phyloP scores from a whole-genome alignment of 2,329 filamentous ascomycete species.

The Aspergillus ibericus region DNA sequence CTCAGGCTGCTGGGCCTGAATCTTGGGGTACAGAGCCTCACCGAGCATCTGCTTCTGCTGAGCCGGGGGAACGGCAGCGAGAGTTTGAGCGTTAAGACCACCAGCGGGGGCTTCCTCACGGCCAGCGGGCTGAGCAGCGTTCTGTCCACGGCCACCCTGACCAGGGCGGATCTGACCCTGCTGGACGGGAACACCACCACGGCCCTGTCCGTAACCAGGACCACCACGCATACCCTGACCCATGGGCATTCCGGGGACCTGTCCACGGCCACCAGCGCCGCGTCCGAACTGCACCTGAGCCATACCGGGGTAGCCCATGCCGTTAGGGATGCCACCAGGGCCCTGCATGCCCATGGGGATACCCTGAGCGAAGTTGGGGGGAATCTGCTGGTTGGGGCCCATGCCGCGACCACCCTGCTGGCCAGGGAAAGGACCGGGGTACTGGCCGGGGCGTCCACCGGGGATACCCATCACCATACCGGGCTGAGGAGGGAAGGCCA shows the following conservation, averaged over 20 bases:
- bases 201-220: conserved; percentile 46
- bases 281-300: conserved; percentile 75
- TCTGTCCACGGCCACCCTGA: conserved; percentile 45
- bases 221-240: conserved; percentile 52
- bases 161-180: conserved; percentile 42
- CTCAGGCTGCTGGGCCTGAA: conserved; percentile 88
- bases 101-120: conserved; percentile 39
- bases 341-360: conserved; percentile 59
- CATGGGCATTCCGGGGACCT: conserved; percentile 70
- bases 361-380: conserved; percentile 78
- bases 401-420: conserved; percentile 87
- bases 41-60: conserved; percentile 99
- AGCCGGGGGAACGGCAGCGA: conserved; percentile 57
- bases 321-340: conserved; percentile 73
- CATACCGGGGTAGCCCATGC: conserved; percentile 76
- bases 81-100: conserved; percentile 52
- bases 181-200: conserved; percentile 45
- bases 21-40: conserved; percentile 98
- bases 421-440: conserved; percentile 74
- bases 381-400: conserved; percentile 78
- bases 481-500: conserved; percentile 60
- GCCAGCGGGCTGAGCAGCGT: conserved; percentile 35
- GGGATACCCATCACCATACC: conserved; percentile 64
- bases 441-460: conserved; percentile 81
- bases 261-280: conserved; percentile 68